Percentiles rank a stretch among this genome's conserved stretches.
Evolutionary conservation across 2,329 filamentous ascomycete species (phyloP).

Genomic region (Fonsecaea pugnacius): DNA sequence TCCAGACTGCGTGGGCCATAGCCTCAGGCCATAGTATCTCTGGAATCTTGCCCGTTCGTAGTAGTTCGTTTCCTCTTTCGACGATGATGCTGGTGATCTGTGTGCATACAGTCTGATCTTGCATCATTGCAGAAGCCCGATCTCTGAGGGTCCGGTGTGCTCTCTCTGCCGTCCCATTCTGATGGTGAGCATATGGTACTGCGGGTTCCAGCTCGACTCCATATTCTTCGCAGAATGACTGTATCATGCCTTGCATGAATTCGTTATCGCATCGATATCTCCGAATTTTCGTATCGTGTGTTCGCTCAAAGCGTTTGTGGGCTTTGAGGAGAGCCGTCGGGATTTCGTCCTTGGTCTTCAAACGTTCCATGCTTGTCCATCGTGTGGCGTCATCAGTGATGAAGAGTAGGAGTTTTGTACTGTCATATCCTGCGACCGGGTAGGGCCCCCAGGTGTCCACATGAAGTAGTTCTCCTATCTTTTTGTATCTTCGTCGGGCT

Average conservation of each 20-base stretch:
- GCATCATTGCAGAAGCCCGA: background rate
- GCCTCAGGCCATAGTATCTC: background rate
- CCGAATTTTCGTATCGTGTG: no score
- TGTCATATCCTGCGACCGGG: no score
- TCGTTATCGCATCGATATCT: constrained; percentile 12
- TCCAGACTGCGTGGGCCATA: no score
- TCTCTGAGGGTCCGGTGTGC: constrained; percentile 3
- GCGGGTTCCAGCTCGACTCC: background rate
- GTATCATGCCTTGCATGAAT: background rate
- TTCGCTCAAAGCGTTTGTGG: no score
- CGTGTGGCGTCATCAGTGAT: no score
- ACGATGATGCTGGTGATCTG: background rate
- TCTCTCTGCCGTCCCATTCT: constrained; percentile 13
- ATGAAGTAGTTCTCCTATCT: no score
- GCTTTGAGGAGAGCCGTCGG: no score
- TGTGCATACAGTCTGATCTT: background rate
- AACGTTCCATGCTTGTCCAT: no score
- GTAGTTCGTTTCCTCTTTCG: background rate
- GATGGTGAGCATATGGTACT: background rate
- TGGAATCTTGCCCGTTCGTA: background rate
- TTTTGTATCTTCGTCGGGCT: no score
- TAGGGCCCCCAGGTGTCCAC: no score
- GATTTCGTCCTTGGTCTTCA: no score
- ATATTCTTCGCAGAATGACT: background rate
- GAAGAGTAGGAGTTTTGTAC: no score